Evolutionary conservation across 2,329 filamentous ascomycete species (phyloP).

Genomic region (Cladophialophora bantiana): DNA sequence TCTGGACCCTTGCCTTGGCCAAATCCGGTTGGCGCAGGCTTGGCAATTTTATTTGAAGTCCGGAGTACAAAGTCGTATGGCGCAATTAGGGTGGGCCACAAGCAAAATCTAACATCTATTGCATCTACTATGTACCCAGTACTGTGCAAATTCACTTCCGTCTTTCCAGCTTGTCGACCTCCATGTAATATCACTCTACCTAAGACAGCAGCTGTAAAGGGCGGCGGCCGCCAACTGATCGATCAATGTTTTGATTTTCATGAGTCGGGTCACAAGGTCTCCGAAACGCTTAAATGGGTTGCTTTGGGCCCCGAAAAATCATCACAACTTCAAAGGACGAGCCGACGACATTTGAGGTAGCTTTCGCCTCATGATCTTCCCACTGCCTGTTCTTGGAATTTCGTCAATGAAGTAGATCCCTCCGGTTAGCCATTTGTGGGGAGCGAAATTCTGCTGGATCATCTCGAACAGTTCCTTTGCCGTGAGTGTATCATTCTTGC

Average conservation of each 20-base stretch:
- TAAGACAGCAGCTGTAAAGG: background rate
- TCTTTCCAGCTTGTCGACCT: background rate
- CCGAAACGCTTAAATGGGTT: background rate
- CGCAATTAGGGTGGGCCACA: conserved; percentile 2
- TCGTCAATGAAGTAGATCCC: conserved; percentile 55
- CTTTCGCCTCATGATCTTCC: conserved; percentile 45
- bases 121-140: too few relatives aligned
- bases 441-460: conserved; percentile 53
- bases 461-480: conserved; percentile 50
- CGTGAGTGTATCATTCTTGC: conserved; percentile 43
- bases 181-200: background rate
- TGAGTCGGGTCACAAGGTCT: background rate
- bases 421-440: conserved; percentile 54
- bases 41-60: background rate
- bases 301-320: background rate
- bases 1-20: background rate
- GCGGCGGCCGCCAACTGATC: background rate
- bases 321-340: conserved; percentile 9
- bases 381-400: conserved; percentile 55
- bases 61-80: background rate
- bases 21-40: background rate
- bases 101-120: background rate
- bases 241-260: background rate
- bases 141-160: background rate
- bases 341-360: background rate